Evolutionary conservation across 1,284 basidiomycete species (phyloP), one percentile per base, ranked within the genome.

Genomic region (Boletus mariae): DNA sequence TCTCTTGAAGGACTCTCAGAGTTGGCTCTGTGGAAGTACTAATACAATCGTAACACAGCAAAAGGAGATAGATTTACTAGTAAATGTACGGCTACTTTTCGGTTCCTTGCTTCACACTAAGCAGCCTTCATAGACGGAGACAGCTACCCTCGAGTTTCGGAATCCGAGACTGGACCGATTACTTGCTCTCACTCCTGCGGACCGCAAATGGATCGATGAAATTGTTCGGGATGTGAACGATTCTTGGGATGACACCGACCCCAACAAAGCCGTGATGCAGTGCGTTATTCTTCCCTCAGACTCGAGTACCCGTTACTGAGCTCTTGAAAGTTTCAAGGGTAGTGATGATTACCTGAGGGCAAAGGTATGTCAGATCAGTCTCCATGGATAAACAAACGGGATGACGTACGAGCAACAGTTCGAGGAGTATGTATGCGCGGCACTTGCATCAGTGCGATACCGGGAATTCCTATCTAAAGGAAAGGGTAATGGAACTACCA

Each of bases 41-140:
- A 99, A 99, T 70, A 85, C 90, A 45, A 98, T 99, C 61, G 92
- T 98, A 41, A 94, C 92, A 12, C 91, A 96, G 61, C 94, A 97
- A 71, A 85, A 85, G 59, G 92, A 96, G 61, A 86, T 95, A 55
- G 96, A 99, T 69, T 70, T 98, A 29, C 74, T 99, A 23, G 88
- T 99, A 45, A 93, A 99, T 67, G 90, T 94, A 54, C 26, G n/a
- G 37, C 15, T 45, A 49, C 25, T 37, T 31, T 26, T 0, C 17
- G 17, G 10, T 55, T 34, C 6, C 29, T 46, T 31, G 11, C 17
- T 17, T 13, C 35, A 34, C 34, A n/a, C 47, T 55, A 32, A 35
- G 45, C 20, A 28, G 34, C 13, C 46, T 40, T 25, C 49, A 28
- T 63, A 94, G 91, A 87, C 90, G 34, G 94, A 97, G 64, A 87